Percentiles rank a stretch among this genome's conserved stretches.
Evolutionary conservation across 441 rosid species (phyloP).

Genomic region (Omphalea diandra): DNA sequence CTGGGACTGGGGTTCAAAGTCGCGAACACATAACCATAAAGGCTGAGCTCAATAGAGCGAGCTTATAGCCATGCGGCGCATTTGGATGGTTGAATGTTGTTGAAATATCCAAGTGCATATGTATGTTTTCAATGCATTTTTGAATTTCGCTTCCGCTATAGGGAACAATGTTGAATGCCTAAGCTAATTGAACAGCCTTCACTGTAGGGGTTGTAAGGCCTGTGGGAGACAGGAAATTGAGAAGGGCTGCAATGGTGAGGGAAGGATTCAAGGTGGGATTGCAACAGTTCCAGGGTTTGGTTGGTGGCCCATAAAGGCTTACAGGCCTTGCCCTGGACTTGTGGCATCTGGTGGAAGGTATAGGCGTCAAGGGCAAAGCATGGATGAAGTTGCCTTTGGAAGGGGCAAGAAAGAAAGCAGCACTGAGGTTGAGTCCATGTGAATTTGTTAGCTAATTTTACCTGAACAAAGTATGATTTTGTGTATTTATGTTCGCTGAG

Average conservation of each 20-base stretch:
- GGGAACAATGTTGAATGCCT: neutral
- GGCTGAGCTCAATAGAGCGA: too few relatives aligned
- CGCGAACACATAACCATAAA: too few relatives aligned
- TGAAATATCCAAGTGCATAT: too few relatives aligned
- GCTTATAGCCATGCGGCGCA: too few relatives aligned
- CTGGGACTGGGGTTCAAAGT: too few relatives aligned
- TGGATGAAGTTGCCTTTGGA: constrained; percentile 87
- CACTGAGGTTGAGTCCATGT: constrained; percentile 35
- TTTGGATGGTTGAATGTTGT: too few relatives aligned
- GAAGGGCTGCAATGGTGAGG: constrained; percentile 90
- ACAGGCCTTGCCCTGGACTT: constrained; percentile 80
- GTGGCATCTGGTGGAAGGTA: constrained; percentile 84
- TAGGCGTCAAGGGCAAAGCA: constrained; percentile 72
- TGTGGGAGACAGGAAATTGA: constrained; percentile 79
- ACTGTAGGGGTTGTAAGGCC: constrained; percentile 68
- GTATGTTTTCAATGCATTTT: neutral
- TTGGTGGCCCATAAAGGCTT: constrained; percentile 99
- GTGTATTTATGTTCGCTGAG: neutral
- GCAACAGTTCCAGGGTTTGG: constrained; percentile 94
- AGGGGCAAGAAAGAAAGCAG: constrained; percentile 25
- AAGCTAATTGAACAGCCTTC: neutral
- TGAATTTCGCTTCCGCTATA: too few relatives aligned
- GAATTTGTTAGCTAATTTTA: neutral
- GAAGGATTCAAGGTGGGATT: constrained; percentile 97
- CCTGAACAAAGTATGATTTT: neutral